Evolutionary conservation across 768 basidiomycete genomes (phyloP), one percentile per base, ranked within the genome.

Genomic region (Punctularia strigosozonata): DNA sequence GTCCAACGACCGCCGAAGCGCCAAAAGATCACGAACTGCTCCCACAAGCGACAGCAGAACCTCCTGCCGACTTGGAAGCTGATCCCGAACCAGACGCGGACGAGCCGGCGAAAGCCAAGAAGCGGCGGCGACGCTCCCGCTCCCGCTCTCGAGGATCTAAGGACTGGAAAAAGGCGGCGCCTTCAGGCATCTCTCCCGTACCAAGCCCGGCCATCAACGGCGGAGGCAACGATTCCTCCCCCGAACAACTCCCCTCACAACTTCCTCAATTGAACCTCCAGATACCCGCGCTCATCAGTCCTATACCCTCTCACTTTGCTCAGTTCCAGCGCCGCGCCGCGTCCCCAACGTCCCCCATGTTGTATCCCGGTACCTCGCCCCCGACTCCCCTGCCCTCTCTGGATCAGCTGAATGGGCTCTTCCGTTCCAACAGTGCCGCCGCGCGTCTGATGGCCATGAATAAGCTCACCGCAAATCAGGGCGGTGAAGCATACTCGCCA

Each of bases 381-480:
- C 65, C 78, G 5, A 78, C 77, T 3, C 80, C 83, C 14, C 57
- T 82, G 25, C 87, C 87, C 0, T 75, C 84, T 3, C 65, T 94
- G 5, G 82, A 87, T 50, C 83, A 80, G 17, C 62, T 92, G 25
- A 79, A 80, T 14, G 80, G 81, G 13, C 71, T 95, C 3, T 79
- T 86, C 51, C 79, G 91, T 15, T 92, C 91, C 2, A 91, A 92
- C 54, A 92, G 90, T 51, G 86, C 76, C 8, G 68, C 85, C n/a
- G 84, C 82, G 17, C 71, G 81, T 34, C 71, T 75, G 49, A 63
- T 77, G 57, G 89, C 89, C 4, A 75, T 94, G 74, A 77, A 77
- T 45, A 91, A 89, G 55, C 65, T 95, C 40, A 89, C 82, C 1
- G 83, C 85, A 28, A 15, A 15, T 15, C 8, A 28, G 26, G 26